Conservation (phyloP, 371 early-diverging fungal genomes). For the Mucor circinelloides region DNA sequence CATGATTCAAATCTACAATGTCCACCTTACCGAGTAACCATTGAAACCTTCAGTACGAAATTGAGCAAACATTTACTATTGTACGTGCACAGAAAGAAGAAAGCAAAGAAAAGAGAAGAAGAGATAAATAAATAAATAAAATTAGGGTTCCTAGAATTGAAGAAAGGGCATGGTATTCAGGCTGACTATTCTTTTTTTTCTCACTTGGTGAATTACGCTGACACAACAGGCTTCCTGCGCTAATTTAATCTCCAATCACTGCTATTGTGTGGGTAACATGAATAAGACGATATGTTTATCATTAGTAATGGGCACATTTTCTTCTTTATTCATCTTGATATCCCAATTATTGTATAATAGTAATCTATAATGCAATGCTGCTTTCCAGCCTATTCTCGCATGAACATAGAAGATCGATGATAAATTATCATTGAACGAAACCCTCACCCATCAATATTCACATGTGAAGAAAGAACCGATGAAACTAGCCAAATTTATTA, state of each 20-base stretch:
- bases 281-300: neutral
- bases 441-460: neutral
- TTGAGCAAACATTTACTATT: conserved; percentile 48
- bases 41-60: conserved; percentile 67
- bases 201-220: neutral
- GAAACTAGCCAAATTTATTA: neutral
- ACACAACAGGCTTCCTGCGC: neutral
- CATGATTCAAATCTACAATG: neutral
- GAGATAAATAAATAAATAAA: neutral
- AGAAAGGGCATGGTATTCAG: conserved; percentile 8
- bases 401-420: neutral
- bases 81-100: neutral
- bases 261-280: neutral
- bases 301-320: neutral
- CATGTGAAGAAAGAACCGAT: neutral
- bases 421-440: neutral
- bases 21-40: conserved; percentile 61
- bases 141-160: neutral
- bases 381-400: neutral
- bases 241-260: neutral
- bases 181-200: conserved; percentile 22
- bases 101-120: conserved; percentile 9
- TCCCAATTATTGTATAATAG: neutral
- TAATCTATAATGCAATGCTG: neutral
- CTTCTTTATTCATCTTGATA: neutral